Percentiles rank a stretch among this genome's conserved stretches.
Evolutionary conservation across 1,284 basidiomycete species (phyloP).

Genomic region (Melampsora larici-populina): DNA sequence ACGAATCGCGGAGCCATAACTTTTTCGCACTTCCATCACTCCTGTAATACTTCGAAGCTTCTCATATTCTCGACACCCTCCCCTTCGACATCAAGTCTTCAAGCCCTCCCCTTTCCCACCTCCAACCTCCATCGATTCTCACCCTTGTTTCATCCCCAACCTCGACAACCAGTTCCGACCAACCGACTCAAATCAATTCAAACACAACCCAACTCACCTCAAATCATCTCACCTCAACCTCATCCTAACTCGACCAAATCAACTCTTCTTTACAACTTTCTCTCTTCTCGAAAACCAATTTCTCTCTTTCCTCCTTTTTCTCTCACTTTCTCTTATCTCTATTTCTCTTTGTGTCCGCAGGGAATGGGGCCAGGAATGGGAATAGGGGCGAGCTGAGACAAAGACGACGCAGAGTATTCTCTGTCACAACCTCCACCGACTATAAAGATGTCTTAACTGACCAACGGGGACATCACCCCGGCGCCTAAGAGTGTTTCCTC

Average conservation of each 20-base stretch:
- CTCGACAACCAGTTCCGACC: background rate
- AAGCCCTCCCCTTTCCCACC: background rate
- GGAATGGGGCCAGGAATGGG: background rate
- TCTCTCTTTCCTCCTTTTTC: background rate
- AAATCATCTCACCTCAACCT: no score
- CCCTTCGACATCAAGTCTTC: background rate
- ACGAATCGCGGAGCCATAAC: no score
- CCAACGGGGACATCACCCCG: background rate
- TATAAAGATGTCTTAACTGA: background rate
- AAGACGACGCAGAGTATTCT: background rate
- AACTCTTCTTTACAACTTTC: no score
- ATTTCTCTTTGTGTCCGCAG: background rate
- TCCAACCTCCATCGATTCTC: background rate
- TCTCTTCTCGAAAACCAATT: background rate
- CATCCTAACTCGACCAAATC: background rate
- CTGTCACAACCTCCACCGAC: background rate
- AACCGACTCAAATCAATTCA: background rate
- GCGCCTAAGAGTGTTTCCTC: no score
- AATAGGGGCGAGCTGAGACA: background rate
- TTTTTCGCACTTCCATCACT: no score
- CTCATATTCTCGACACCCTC: no score
- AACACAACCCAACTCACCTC: background rate
- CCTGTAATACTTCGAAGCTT: no score
- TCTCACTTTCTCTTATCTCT: background rate
- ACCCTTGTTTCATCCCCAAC: background rate